These are phyloP conservation scores for Candida sithepensis DNA, from an alignment of 805 yeast species.

Conservation along the genomic window DNA sequence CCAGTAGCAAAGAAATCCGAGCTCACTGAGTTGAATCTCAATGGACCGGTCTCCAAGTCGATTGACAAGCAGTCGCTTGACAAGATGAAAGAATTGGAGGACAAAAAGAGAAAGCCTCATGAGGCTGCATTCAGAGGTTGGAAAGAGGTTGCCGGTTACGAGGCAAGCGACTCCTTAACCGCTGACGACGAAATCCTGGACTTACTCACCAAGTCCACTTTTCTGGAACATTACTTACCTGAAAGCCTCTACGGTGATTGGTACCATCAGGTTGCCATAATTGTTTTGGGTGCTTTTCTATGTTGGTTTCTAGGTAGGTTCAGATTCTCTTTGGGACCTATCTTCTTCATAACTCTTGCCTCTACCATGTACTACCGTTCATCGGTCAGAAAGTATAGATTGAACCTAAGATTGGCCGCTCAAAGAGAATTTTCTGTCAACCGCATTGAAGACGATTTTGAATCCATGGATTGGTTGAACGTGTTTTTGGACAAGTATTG, in stretches of 20 bases:
- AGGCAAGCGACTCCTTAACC: constrained; percentile 59
- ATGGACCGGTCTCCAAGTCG: not conserved
- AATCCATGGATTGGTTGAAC: constrained; percentile 95
- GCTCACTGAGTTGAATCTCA: not conserved
- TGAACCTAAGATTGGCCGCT: constrained; percentile 68
- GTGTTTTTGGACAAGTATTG: constrained; percentile 87
- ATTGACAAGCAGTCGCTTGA: not conserved
- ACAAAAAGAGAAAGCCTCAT: constrained; percentile 41
- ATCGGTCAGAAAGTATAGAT: constrained; percentile 76
- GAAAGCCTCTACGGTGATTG: constrained; percentile 86
- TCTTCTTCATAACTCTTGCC: constrained; percentile 65
- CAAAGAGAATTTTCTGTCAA: constrained; percentile 82
- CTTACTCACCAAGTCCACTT: constrained; percentile 63
- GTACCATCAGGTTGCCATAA: constrained; percentile 83
- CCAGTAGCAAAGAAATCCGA: not conserved
- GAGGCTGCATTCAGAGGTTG: constrained; percentile 82
- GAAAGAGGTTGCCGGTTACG: constrained; percentile 92
- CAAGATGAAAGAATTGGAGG: not conserved
- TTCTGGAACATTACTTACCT: constrained; percentile 73
- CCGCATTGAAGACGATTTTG: constrained; percentile 82
- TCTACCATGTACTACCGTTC: constrained; percentile 74
- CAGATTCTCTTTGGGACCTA: constrained; percentile 73
- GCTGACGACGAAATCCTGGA: constrained; percentile 72
- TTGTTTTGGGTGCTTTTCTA: constrained; percentile 61
- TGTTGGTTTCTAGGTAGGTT: constrained; percentile 81